These are phyloP conservation scores for Coemansia sp. DNA, from an alignment of 192 early-diverging fungal species.

Conservation along the genomic window DNA sequence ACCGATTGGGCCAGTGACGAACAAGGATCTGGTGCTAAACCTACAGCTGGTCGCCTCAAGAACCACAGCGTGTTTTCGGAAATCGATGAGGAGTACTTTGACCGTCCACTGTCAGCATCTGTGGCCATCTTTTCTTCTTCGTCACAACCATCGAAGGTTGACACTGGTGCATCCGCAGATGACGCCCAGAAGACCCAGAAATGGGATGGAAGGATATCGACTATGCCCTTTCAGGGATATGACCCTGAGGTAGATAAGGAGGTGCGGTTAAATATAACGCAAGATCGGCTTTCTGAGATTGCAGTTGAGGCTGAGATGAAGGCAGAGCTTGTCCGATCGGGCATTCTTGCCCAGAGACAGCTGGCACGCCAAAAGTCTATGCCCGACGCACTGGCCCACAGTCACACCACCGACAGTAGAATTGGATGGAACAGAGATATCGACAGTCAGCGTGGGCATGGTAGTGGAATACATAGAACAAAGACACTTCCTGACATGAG, in stretches of 20 bases:
- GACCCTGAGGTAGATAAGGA: slow-evolving; percentile 24
- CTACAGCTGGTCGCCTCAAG: not conserved
- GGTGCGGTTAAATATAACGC: slow-evolving; percentile 22
- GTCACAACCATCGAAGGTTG: not conserved
- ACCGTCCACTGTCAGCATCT: slow-evolving; percentile 8
- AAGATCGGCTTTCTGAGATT: slow-evolving; percentile 34
- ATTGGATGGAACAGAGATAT: not conserved
- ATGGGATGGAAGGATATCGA: slow-evolving; percentile 49
- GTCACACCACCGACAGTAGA: not conserved
- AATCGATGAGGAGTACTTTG: slow-evolving; percentile 18
- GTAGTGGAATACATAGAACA: slow-evolving; percentile 7
- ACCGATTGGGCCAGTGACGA: not conserved
- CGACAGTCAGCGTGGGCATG: not conserved
- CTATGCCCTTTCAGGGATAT: slow-evolving; percentile 49
- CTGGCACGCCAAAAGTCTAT: slow-evolving; percentile 21
- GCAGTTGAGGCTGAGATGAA: slow-evolving; percentile 50
- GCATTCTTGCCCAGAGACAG: slow-evolving; percentile 34
- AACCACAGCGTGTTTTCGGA: slow-evolving; percentile 42
- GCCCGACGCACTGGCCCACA: slow-evolving; percentile 4
- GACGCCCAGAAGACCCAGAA: slow-evolving; percentile 16
- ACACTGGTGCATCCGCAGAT: not conserved
- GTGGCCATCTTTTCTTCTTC: slow-evolving; percentile 3
- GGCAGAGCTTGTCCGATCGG: slow-evolving; percentile 47
- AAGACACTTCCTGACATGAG: slow-evolving; percentile 3
- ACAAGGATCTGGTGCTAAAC: not conserved